These are phyloP conservation scores for Plenodomus lindquistii DNA, from an alignment of 2,329 filamentous ascomycete species.

Conservation along the genomic window DNA sequence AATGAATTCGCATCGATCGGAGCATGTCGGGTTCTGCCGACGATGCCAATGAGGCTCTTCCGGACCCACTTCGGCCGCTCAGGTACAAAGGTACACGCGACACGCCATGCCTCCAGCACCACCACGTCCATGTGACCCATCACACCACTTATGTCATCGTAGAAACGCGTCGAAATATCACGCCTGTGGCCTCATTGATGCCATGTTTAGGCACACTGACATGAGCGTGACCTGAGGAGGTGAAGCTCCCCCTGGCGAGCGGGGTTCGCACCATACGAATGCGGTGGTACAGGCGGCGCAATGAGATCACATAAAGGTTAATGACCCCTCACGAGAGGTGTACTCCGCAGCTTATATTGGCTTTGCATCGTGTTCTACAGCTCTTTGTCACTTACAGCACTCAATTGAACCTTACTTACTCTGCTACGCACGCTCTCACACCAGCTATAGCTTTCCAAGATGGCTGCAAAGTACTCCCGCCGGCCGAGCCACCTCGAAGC, in stretches of 20 bases:
- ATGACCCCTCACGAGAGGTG: slow-evolving; percentile 39
- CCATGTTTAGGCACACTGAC: slow-evolving; percentile 17
- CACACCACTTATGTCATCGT: slow-evolving; percentile 22
- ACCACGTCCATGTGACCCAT: slow-evolving; percentile 25
- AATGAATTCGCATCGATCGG: no score
- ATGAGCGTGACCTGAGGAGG: slow-evolving; percentile 38
- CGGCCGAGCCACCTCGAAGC: slow-evolving; percentile 30
- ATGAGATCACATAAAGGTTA: slow-evolving; percentile 43
- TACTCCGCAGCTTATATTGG: slow-evolving; percentile 21
- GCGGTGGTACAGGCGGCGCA: slow-evolving; percentile 21
- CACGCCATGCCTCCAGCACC: slow-evolving; percentile 24
- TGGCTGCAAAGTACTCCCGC: slow-evolving; percentile 35
- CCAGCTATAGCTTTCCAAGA: slow-evolving; percentile 11
- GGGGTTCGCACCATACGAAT: slow-evolving; percentile 24
- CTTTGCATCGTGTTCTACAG: slow-evolving; percentile 9
- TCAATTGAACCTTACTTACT: slow-evolving; percentile 7
- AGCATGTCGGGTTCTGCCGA: slow-evolving; percentile 6
- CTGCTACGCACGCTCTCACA: background rate
- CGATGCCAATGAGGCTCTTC: slow-evolving; percentile 3
- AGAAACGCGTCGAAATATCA: slow-evolving; percentile 16
- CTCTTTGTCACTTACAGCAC: background rate
- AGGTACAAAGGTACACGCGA: slow-evolving; percentile 11
- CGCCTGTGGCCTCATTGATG: slow-evolving; percentile 9
- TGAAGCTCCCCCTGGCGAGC: slow-evolving; percentile 22
- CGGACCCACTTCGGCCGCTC: slow-evolving; percentile 12